Evolutionary conservation across 2,329 filamentous ascomycete genomes (phyloP), one percentile per base, ranked within the genome.

Genomic region (Aspergillus spinulosporus): DNA sequence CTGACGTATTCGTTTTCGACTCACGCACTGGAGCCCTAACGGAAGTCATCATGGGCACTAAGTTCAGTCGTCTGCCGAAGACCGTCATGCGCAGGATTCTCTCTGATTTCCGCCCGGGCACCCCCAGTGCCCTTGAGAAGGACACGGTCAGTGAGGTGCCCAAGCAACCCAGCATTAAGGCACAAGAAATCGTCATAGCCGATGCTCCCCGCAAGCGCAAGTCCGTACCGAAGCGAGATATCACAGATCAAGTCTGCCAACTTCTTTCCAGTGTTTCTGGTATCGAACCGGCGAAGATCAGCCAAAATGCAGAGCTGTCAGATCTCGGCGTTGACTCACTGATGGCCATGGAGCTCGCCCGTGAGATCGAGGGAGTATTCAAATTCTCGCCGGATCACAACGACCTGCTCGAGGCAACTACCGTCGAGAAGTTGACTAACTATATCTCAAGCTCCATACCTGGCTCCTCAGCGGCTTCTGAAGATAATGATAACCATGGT

Each of bases 231-330:
- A 26, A 5, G n/a, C 9, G 5, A 8, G 42, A 56, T 12, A 47
- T 52, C 14, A 32, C 36, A 14, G 14, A 29, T 4, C 32, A 54
- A n/a, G 50, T 50, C 8, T 14, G 39, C 5, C 36, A 49, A 31
- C 28, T 64, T 0, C 37, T 66, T 1, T 56, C 58, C 5, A 50
- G 58, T 5, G 29, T 56, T 0, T 73, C 72, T 1, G 74, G 76
- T 15, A 53, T 77, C 5, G 74, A 77, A n/a, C 29, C 64, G 0
- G 52, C 64, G 2, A 74, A 78, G 29, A 74, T 80, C 11, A 70
- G 31, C 51, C 63, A 28, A 70, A 74, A 49, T 5, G 64, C 64
- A 5, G 61, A 68, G 5, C 67, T 81, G n/a, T 71, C 68, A 4
- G 76, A 80, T 37, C 3, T 60, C 1, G 58, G 58, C 5, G 48